Base-by-base conservation (phyloP, 805 yeast genomes). In the Metschnikowia bowlesiae region DNA sequence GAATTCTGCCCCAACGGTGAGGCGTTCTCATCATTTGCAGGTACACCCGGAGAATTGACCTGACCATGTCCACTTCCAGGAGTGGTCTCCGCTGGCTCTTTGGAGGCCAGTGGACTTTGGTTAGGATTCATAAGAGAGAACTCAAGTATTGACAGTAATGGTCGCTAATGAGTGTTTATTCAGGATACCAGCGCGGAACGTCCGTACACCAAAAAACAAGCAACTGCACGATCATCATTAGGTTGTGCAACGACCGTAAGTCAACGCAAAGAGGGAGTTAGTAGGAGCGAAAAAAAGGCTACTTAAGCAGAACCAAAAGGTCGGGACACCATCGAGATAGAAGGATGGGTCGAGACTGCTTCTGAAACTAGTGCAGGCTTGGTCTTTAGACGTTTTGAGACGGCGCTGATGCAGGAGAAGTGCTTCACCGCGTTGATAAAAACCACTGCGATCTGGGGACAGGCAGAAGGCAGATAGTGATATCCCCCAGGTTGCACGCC, bases 1-100 rank as follows among this genome's bases (percentile, higher is more conserved):
- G 53, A 47, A 29, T 52, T 46, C 16, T 52, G 53, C 18, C 47
- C 53, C 42, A 50, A 47, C 11, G 51, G 51, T 26, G 39, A 34
- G 32, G 46, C 46, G 16, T 44, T 35, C 16, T 44, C 40, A 28
- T 44, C 46, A 6, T 36, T 32, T 32, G 28, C n/a, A 26, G 30
- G 30, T 37, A 30, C 33, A 2, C n/a, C 35, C 35, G 37, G 18
- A 8, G n/a, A 6, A 13, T 35, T 16, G 32, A 13, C 18, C 29
- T 14, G 34, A 7, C 9, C 35, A 4, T 44, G 11, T 7, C 29
- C 30, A 6, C 28, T 35, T 28, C 33, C 31, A 31, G 32, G 26
- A 13, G 28, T 31, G 34, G 9, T 8, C 26, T n/a, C 45, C 22
- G 11, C 7, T 6, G 11, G 8, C 9, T 42, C 38, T 43, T 32